Conservation (phyloP, 768 basidiomycete genomes). For the Sporobolomyces phaffii region DNA sequence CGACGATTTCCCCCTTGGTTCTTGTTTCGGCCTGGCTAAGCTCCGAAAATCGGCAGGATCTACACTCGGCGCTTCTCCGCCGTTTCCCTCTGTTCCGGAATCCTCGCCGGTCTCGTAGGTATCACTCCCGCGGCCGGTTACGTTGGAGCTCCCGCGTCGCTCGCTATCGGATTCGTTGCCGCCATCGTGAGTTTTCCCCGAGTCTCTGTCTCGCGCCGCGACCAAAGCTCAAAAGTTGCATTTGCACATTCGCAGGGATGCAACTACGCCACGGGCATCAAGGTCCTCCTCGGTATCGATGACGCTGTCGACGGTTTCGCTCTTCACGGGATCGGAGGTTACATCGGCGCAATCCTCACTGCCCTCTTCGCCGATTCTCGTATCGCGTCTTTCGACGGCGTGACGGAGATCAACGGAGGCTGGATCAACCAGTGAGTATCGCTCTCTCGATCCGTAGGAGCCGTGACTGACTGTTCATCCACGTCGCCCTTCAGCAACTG, state of each 20-base stretch:
- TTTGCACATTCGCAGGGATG: background rate
- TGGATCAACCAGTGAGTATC: slow-evolving; percentile 66
- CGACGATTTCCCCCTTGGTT: background rate
- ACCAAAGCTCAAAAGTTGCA: too few relatives aligned
- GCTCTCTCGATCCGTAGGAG: background rate
- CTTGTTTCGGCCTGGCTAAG: background rate
- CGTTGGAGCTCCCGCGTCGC: slow-evolving; percentile 67
- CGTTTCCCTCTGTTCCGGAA: slow-evolving; percentile 87
- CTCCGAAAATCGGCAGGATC: slow-evolving; percentile 8
- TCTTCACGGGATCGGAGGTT: slow-evolving; percentile 79
- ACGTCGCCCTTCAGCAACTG: slow-evolving; percentile 62
- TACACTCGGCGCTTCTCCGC: slow-evolving; percentile 62
- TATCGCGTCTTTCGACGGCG: slow-evolving; percentile 64
- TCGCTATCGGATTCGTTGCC: slow-evolving; percentile 67
- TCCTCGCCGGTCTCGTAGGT: slow-evolving; percentile 64
- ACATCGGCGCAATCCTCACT: slow-evolving; percentile 57
- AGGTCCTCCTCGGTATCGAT: slow-evolving; percentile 49
- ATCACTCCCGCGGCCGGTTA: slow-evolving; percentile 67
- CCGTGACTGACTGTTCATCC: background rate
- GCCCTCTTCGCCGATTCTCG: slow-evolving; percentile 65
- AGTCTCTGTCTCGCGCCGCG: slow-evolving; percentile 66
- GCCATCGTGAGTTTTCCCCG: slow-evolving; percentile 55
- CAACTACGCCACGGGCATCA: slow-evolving; percentile 54
- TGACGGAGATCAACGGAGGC: slow-evolving; percentile 57
- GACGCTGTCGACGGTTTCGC: slow-evolving; percentile 90